Percentiles rank a stretch among this genome's conserved stretches.
Evolutionary conservation across 192 early-diverging fungal genomes (phyloP).

Genomic region (Dissophora ornata): DNA sequence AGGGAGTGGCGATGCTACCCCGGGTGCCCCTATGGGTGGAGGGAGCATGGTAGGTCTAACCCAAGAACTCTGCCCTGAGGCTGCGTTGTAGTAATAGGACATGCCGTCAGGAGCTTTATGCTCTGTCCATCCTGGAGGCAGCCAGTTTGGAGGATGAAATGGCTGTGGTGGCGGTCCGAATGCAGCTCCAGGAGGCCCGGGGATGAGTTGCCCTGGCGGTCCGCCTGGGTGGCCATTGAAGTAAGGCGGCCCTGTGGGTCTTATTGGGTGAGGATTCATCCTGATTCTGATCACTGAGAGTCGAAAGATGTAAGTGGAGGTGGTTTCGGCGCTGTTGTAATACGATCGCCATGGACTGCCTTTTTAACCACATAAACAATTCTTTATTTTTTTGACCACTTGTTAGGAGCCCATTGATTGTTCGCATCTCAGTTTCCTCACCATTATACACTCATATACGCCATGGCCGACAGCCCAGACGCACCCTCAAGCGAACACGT

Average conservation of each 20-base stretch:
- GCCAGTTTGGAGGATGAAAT: slow-evolving; percentile 10
- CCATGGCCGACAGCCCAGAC: slow-evolving; percentile 51
- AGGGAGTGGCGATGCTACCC: background rate
- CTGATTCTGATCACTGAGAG: background rate
- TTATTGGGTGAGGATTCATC: slow-evolving; percentile 12
- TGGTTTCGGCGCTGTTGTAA: too few relatives aligned
- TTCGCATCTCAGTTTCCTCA: background rate
- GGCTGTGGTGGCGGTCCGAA: slow-evolving; percentile 37
- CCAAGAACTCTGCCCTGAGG: slow-evolving; percentile 80
- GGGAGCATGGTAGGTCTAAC: slow-evolving; percentile 54
- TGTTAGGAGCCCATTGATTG: too few relatives aligned
- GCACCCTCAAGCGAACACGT: slow-evolving; percentile 52
- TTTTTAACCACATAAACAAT: background rate
- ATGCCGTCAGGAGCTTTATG: slow-evolving; percentile 70
- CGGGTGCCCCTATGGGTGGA: slow-evolving; percentile 7
- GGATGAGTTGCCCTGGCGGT: slow-evolving; percentile 18
- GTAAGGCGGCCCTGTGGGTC: slow-evolving; percentile 19
- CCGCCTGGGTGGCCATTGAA: slow-evolving; percentile 15
- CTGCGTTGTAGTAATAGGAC: slow-evolving; percentile 80
- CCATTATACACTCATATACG: background rate
- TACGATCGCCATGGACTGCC: slow-evolving; percentile 16
- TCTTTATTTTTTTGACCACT: too few relatives aligned
- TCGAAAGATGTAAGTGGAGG: too few relatives aligned
- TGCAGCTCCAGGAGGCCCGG: slow-evolving; percentile 9
- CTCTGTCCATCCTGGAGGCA: slow-evolving; percentile 73